Percentiles rank a stretch among this genome's conserved stretches.
phyloP scores from a whole-genome alignment of 371 early-diverging fungal genomes.

The Vairimorpha necatrix region DNA sequence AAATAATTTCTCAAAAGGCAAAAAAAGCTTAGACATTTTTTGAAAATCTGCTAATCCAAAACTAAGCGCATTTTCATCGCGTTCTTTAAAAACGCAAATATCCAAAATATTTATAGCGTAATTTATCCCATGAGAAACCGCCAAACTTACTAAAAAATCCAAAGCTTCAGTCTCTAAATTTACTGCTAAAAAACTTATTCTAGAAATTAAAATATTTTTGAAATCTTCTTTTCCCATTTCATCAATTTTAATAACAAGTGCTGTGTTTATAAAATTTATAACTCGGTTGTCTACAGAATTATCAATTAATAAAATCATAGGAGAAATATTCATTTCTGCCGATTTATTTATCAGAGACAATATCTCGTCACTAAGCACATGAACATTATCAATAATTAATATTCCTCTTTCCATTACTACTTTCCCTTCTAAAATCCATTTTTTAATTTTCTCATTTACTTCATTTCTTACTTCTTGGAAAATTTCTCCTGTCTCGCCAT shows the following conservation, averaged over 20 bases:
- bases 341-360: constrained; percentile 87
- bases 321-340: constrained; percentile 85
- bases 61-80: too few species aligned
- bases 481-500: constrained; percentile 93
- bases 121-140: constrained; percentile 79
- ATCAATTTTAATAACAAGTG: neutral
- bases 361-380: constrained; percentile 96
- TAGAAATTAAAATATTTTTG: constrained; percentile 76
- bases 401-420: constrained; percentile 92
- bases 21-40: too few species aligned
- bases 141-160: constrained; percentile 79
- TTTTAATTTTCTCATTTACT: constrained; percentile 87
- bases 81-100: constrained; percentile 64
- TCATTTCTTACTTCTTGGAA: constrained; percentile 89
- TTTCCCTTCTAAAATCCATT: constrained; percentile 96
- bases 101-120: constrained; percentile 92
- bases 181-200: constrained; percentile 86
- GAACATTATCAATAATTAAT: constrained; percentile 93
- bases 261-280: neutral
- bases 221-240: constrained; percentile 78
- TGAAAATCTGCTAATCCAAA: too few species aligned
- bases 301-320: constrained; percentile 86
- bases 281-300: neutral
- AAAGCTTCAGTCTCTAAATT: constrained; percentile 83
- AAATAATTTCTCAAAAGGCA: too few species aligned